Conservation (phyloP, 495 filamentous ascomycete species). For the Penicillium fimorum region DNA sequence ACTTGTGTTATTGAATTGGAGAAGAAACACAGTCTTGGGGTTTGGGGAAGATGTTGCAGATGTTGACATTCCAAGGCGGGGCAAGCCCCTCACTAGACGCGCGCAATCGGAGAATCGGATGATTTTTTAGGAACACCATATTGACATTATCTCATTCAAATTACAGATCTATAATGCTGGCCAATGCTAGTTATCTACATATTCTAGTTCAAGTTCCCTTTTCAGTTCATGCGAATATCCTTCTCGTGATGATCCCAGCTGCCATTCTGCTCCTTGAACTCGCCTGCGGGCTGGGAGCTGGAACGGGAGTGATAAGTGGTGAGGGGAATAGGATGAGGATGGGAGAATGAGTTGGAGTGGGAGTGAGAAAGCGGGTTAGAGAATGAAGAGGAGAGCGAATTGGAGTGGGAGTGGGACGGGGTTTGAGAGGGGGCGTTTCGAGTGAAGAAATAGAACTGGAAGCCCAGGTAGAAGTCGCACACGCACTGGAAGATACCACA, state of each 20-base stretch:
- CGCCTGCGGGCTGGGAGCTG: slow-evolving; percentile 21
- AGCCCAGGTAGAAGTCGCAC: slow-evolving; percentile 78
- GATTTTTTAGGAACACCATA: background rate
- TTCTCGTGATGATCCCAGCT: slow-evolving; percentile 40
- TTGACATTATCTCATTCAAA: slow-evolving; percentile 23
- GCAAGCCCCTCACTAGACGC: slow-evolving; percentile 19
- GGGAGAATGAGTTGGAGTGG: background rate
- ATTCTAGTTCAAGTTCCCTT: slow-evolving; percentile 1
- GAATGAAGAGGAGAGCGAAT: background rate
- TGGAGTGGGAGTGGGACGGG: background rate
- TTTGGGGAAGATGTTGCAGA: slow-evolving; percentile 2
- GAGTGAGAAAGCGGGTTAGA: background rate
- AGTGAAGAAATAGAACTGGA: slow-evolving; percentile 85
- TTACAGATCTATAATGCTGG: slow-evolving; percentile 27
- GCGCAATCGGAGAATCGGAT: slow-evolving; percentile 7
- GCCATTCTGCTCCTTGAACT: slow-evolving; percentile 23
- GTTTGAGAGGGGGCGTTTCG: slow-evolving; percentile 35
- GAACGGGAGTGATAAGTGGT: background rate
- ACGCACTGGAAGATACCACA: slow-evolving; percentile 89
- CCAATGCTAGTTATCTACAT: slow-evolving; percentile 28
- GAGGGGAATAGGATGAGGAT: background rate
- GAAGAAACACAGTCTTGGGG: background rate
- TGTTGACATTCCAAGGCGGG: slow-evolving; percentile 7
- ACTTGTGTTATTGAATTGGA: background rate
- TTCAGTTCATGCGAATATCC: slow-evolving; percentile 46